phyloP scores from a whole-genome alignment of 768 basidiomycete species.

The Termitomyces sp. region DNA sequence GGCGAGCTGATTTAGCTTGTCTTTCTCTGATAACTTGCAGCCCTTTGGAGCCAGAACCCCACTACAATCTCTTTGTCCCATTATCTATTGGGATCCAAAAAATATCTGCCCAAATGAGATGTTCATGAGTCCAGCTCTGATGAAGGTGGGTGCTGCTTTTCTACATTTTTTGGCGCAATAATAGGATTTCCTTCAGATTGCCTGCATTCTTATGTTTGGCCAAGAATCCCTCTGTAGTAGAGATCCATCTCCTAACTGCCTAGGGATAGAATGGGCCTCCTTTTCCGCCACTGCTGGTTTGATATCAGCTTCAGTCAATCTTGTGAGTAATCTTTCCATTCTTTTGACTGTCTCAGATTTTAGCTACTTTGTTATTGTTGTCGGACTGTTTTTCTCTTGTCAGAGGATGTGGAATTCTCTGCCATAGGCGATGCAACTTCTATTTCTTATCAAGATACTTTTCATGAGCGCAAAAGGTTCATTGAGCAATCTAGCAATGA shows the following conservation, averaged over 20 bases:
- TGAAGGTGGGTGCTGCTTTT: not conserved
- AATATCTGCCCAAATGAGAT: not conserved
- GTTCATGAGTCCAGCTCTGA: not conserved
- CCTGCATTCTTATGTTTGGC: too few species aligned
- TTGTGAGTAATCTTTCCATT: not conserved
- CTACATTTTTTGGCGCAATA: not conserved
- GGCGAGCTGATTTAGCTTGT: not conserved
- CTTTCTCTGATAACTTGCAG: not conserved
- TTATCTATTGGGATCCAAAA: not conserved
- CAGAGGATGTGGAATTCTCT: not conserved
- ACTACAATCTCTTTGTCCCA: not conserved
- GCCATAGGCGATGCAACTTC: not conserved
- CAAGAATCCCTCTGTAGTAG: too few species aligned
- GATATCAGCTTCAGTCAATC: not conserved
- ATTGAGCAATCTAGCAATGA: not conserved
- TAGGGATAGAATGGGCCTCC: too few species aligned
- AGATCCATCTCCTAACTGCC: too few species aligned
- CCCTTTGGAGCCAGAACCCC: not conserved
- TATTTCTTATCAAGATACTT: not conserved
- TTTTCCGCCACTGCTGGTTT: not conserved
- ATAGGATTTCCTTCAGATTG: too few species aligned
- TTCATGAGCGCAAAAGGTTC: not conserved
- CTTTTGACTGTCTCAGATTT: not conserved
- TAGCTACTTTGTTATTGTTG: not conserved
- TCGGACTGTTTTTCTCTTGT: not conserved